Evolutionary conservation across 257 asterid species (phyloP).

Genomic region (Nicotiana otophora): DNA sequence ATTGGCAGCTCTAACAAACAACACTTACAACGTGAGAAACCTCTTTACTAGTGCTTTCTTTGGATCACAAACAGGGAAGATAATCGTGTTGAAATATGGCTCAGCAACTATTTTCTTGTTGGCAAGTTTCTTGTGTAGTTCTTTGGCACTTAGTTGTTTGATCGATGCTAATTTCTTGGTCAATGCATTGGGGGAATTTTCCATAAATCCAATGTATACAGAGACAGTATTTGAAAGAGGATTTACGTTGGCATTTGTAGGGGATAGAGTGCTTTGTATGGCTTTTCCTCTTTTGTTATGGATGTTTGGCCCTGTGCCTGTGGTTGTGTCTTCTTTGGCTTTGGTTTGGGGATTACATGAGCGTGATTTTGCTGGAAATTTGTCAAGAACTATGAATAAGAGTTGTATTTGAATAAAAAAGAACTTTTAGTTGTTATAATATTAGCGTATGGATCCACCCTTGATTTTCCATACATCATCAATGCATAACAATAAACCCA

Average conservation of each 20-base stretch:
- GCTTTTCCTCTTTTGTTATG: slow-evolving; percentile 60
- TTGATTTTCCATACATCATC: no score
- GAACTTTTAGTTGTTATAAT: not conserved
- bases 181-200: slow-evolving; percentile 60
- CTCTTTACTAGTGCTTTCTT: slow-evolving; percentile 27
- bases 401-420: not conserved
- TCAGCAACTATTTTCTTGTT: slow-evolving; percentile 46
- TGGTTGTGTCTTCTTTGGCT: slow-evolving; percentile 48
- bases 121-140: slow-evolving; percentile 64
- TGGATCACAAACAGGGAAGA: slow-evolving; percentile 54
- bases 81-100: slow-evolving; percentile 54
- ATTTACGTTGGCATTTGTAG: slow-evolving; percentile 57
- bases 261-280: slow-evolving; percentile 57
- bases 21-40: slow-evolving; percentile 46
- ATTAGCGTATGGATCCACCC: not conserved
- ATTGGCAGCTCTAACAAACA: slow-evolving; percentile 64
- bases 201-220: slow-evolving; percentile 31
- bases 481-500: no score
- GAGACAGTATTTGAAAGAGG: slow-evolving; percentile 62
- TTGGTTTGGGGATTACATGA: slow-evolving; percentile 54
- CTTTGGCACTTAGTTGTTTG: slow-evolving; percentile 48
- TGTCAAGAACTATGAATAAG: not conserved
- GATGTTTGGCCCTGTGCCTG: slow-evolving; percentile 69
- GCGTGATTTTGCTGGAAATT: slow-evolving; percentile 43
- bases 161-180: slow-evolving; percentile 67